These are phyloP conservation scores for Blakeslea trispora DNA, from an alignment of 371 early-diverging fungal genomes.

Conservation along the genomic window DNA sequence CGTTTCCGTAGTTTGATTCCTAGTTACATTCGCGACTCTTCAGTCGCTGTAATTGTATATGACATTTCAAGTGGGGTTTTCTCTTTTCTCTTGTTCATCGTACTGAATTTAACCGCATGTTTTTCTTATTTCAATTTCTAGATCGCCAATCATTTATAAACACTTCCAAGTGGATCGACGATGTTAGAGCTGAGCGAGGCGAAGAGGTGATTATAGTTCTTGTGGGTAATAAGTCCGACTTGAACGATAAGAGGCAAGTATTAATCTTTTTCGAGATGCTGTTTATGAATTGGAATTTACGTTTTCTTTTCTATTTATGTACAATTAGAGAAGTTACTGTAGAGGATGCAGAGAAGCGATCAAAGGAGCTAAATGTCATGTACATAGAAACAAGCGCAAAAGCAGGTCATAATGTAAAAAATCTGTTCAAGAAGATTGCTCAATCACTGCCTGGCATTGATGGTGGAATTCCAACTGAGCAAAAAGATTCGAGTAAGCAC, in stretches of 20 bases:
- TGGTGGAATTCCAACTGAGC: constrained; percentile 38
- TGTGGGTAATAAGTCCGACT: constrained; percentile 98
- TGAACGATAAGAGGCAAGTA: constrained; percentile 81
- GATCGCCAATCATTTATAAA: constrained; percentile 92
- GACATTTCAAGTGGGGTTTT: constrained; percentile 70
- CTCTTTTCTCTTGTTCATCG: background rate
- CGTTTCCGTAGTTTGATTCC: constrained; percentile 98
- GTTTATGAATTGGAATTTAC: too few species aligned
- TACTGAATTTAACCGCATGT: constrained; percentile 2
- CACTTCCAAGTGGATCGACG: constrained; percentile 97
- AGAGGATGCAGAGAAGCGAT: constrained; percentile 94
- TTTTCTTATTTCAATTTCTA: too few species aligned
- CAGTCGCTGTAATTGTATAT: constrained; percentile 97
- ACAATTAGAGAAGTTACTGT: constrained; percentile 90
- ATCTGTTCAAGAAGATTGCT: constrained; percentile 92
- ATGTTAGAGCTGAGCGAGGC: constrained; percentile 95
- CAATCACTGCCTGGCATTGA: constrained; percentile 91
- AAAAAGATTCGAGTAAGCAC: constrained; percentile 30
- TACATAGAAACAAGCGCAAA: constrained; percentile 97
- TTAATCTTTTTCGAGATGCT: too few species aligned
- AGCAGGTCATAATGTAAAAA: constrained; percentile 96
- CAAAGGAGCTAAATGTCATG: constrained; percentile 90
- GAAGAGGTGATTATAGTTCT: constrained; percentile 95
- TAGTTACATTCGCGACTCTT: constrained; percentile 97
- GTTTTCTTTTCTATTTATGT: too few species aligned